These are phyloP conservation scores for Thelonectria rubi DNA, from an alignment of 2,329 filamentous ascomycete genomes.

Conservation along the genomic window DNA sequence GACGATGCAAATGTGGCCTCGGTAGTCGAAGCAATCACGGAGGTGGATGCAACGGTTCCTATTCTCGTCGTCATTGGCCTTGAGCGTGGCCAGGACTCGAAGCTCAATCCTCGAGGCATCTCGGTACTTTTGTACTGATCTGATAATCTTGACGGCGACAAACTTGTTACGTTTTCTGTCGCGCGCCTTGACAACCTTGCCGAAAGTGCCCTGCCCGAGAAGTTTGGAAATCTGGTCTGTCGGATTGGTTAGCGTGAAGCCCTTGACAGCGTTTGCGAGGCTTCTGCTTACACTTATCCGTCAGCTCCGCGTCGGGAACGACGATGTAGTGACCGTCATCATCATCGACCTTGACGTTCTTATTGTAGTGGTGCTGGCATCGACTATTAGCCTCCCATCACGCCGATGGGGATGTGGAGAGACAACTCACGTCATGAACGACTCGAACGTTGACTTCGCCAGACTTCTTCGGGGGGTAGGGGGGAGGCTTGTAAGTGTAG, in stretches of 20 bases:
- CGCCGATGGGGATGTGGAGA: slow-evolving; percentile 11
- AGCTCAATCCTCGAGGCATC: slow-evolving; percentile 96
- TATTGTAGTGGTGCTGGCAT: slow-evolving; percentile 52
- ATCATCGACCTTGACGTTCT: slow-evolving; percentile 84
- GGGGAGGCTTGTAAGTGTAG: slow-evolving; percentile 84
- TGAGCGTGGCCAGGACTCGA: slow-evolving; percentile 88
- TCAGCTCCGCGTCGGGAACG: slow-evolving; percentile 83
- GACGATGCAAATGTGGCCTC: slow-evolving; percentile 92
- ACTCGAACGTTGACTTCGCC: slow-evolving; percentile 75
- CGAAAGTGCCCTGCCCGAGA: slow-evolving; percentile 96
- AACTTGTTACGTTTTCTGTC: slow-evolving; percentile 79
- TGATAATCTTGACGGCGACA: slow-evolving; percentile 97
- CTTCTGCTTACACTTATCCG: slow-evolving; percentile 82
- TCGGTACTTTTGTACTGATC: slow-evolving; percentile 97
- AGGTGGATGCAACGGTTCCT: slow-evolving; percentile 97
- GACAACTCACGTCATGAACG: slow-evolving; percentile 67
- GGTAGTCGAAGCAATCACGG: slow-evolving; percentile 95
- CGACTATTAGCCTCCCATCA: slow-evolving; percentile 19
- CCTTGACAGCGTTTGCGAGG: neutral
- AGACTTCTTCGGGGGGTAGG: slow-evolving; percentile 89
- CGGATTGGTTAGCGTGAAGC: slow-evolving; percentile 31
- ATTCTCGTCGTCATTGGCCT: slow-evolving; percentile 90
- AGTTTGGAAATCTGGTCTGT: slow-evolving; percentile 88
- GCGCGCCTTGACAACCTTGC: slow-evolving; percentile 94
- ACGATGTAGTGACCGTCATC: slow-evolving; percentile 98